These are phyloP conservation scores for Talaromyces rugulosus DNA, from an alignment of 2,329 filamentous ascomycete species.

Conservation along the genomic window DNA sequence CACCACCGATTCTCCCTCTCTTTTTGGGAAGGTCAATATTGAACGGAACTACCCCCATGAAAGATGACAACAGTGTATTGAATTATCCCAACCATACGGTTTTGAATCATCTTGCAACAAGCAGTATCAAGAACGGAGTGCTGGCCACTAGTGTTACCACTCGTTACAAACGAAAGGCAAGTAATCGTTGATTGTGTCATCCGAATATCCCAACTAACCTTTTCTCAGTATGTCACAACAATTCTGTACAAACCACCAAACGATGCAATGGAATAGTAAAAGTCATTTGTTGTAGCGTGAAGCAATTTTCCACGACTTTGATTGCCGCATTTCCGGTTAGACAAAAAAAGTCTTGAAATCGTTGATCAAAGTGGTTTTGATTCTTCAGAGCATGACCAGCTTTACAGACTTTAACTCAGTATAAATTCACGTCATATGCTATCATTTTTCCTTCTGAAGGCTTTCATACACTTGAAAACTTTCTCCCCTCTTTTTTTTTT, in stretches of 20 bases:
- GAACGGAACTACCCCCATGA: slow-evolving; percentile 85
- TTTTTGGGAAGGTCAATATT: slow-evolving; percentile 93
- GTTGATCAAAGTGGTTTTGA: neutral
- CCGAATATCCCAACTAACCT: slow-evolving; percentile 16
- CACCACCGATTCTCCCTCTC: slow-evolving; percentile 78
- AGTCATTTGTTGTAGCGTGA: neutral
- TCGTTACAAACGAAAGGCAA: slow-evolving; percentile 83
- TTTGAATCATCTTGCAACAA: slow-evolving; percentile 92
- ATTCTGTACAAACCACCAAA: slow-evolving; percentile 92
- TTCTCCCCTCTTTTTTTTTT: neutral
- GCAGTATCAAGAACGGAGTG: slow-evolving; percentile 95
- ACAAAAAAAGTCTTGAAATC: neutral
- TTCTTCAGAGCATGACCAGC: neutral
- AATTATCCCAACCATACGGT: slow-evolving; percentile 97
- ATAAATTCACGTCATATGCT: neutral
- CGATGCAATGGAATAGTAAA: slow-evolving; percentile 29
- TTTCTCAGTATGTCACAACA: slow-evolving; percentile 80
- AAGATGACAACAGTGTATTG: slow-evolving; percentile 95
- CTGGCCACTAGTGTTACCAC: slow-evolving; percentile 94
- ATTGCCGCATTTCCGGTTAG: neutral
- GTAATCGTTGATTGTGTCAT: slow-evolving; percentile 7
- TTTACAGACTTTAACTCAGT: neutral
- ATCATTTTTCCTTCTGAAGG: neutral
- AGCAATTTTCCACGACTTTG: neutral
- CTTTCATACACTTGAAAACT: neutral